Percentiles rank a stretch among this genome's conserved stretches.
These are phyloP conservation scores for Dactylellina leptospora DNA, from an alignment of 2,329 filamentous ascomycete species.

Conservation along the genomic window DNA sequence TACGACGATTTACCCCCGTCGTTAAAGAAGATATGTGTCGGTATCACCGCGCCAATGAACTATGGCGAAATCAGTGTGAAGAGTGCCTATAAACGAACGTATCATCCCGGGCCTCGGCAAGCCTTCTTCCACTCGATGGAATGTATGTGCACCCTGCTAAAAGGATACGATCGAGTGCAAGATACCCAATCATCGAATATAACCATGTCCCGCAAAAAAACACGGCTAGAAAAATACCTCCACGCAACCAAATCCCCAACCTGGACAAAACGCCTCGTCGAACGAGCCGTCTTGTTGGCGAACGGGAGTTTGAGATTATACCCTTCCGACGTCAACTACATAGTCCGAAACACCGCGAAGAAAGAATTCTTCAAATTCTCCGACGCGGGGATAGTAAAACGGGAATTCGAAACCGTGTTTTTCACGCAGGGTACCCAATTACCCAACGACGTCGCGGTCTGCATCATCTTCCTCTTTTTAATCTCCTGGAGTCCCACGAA, in stretches of 20 bases:
- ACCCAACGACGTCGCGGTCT: slow-evolving; percentile 3
- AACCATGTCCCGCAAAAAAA: neutral
- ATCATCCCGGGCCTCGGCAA: neutral
- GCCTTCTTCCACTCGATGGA: slow-evolving; percentile 6
- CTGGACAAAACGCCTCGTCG: slow-evolving; percentile 8
- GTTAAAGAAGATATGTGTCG: neutral
- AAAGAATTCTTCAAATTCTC: slow-evolving; percentile 27
- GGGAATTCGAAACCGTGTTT: slow-evolving; percentile 26
- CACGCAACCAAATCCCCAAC: slow-evolving; percentile 5
- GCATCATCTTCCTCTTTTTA: slow-evolving; percentile 29
- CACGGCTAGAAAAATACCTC: neutral
- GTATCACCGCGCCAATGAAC: neutral
- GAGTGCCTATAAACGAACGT: neutral
- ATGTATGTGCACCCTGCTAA: slow-evolving; percentile 6
- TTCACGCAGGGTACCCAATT: neutral
- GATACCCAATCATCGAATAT: neutral
- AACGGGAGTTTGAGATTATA: slow-evolving; percentile 10
- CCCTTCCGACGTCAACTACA: slow-evolving; percentile 2
- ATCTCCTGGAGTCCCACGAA: slow-evolving; percentile 26
- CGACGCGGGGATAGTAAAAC: neutral
- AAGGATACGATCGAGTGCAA: slow-evolving; percentile 15
- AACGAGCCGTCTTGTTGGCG: slow-evolving; percentile 1
- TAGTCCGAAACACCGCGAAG: slow-evolving; percentile 15
- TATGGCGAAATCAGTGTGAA: neutral
- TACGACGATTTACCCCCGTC: neutral